Evolutionary conservation across 2,329 filamentous ascomycete genomes (phyloP).

Genomic region (Penicillium palitans): DNA sequence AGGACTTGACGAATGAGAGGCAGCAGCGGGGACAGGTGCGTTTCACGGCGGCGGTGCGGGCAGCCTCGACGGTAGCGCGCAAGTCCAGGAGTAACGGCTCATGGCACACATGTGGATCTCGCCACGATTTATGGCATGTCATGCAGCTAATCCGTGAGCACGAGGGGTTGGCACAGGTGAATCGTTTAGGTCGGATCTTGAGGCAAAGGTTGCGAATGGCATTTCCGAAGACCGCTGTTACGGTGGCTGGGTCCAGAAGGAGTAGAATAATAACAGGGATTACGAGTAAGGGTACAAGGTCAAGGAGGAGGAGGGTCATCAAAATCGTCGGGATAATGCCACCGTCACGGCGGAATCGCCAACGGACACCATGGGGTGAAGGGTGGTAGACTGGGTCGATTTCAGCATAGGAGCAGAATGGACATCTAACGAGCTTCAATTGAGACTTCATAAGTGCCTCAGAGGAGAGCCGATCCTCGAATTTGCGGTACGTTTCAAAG

Average conservation of each 20-base stretch:
- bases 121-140: constrained; percentile 78
- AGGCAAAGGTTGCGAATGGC: constrained; percentile 69
- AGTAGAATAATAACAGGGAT: constrained; percentile 60
- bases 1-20: constrained; percentile 87
- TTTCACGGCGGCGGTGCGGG: constrained; percentile 91
- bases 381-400: constrained; percentile 74
- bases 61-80: constrained; percentile 85
- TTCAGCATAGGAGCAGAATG: constrained; percentile 90
- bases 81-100: constrained; percentile 79
- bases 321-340: constrained; percentile 53
- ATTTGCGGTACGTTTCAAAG: constrained; percentile 67
- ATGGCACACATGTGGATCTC: constrained; percentile 86
- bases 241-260: constrained; percentile 53
- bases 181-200: constrained; percentile 70
- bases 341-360: constrained; percentile 59
- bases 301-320: constrained; percentile 46
- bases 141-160: constrained; percentile 77
- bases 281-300: constrained; percentile 46
- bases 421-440: constrained; percentile 77
- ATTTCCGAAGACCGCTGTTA: constrained; percentile 54
- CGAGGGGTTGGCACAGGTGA: constrained; percentile 68
- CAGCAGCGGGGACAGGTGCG: constrained; percentile 90
- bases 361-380: constrained; percentile 51
- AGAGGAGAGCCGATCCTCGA: constrained; percentile 76
- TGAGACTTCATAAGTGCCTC: constrained; percentile 72